These are phyloP conservation scores for Tillandsia fasciculata DNA, from an alignment of 176 grass and related monocot species.

Conservation along the genomic window DNA sequence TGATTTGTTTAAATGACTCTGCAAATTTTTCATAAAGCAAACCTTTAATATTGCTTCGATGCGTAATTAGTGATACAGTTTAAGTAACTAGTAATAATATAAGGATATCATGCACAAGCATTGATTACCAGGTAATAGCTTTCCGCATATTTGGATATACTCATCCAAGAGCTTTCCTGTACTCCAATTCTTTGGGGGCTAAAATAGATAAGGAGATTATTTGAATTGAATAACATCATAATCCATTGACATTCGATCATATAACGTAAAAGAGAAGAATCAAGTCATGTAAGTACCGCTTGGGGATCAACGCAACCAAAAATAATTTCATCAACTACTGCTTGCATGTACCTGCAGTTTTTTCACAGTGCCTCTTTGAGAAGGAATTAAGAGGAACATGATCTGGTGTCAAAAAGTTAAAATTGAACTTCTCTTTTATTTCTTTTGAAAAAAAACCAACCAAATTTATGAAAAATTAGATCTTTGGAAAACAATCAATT, in stretches of 20 bases:
- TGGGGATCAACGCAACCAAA: constrained; percentile 60
- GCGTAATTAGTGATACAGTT: neutral
- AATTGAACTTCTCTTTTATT: too few species aligned
- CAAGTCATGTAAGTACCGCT: constrained; percentile 29
- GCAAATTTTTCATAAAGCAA: constrained; percentile 24
- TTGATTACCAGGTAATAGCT: constrained; percentile 51
- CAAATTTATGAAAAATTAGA: too few species aligned
- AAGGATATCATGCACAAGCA: constrained; percentile 1
- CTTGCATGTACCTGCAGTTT: constrained; percentile 83
- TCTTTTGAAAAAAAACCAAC: too few species aligned
- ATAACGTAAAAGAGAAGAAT: constrained; percentile 13
- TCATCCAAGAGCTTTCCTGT: constrained; percentile 69
- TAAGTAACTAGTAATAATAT: neutral
- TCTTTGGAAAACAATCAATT: neutral
- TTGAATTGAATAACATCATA: constrained; percentile 8
- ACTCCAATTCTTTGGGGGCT: constrained; percentile 68
- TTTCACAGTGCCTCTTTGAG: too few species aligned
- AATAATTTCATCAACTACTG: constrained; percentile 81
- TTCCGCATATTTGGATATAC: constrained; percentile 47
- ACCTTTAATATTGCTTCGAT: neutral
- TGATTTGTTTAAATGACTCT: constrained; percentile 58
- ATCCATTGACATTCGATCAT: neutral
- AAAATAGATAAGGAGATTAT: constrained; percentile 18
- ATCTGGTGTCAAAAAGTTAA: too few species aligned
- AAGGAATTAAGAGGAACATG: too few species aligned